Evolutionary conservation across 345 rosid genomes (phyloP).

Genomic region (Ceriops tagal): DNA sequence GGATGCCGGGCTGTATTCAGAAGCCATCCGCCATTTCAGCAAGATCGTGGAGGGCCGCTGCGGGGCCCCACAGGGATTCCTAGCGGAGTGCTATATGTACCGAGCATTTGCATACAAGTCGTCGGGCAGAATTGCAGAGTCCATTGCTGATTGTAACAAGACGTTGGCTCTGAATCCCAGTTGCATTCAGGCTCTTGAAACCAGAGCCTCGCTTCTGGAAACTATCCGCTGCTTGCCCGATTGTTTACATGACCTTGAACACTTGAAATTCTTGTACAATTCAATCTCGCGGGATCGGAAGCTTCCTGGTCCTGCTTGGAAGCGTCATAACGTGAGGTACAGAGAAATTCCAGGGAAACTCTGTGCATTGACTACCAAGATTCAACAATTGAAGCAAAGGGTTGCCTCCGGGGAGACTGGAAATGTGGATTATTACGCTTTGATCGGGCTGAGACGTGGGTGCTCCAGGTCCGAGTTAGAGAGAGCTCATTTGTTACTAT

Average conservation of each 20-base stretch:
- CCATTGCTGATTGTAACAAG: slow-evolving; percentile 87
- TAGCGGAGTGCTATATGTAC: slow-evolving; percentile 83
- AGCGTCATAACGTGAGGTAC: slow-evolving; percentile 75
- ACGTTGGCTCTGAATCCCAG: slow-evolving; percentile 81
- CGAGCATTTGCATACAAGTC: slow-evolving; percentile 74
- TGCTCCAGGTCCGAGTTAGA: slow-evolving; percentile 87
- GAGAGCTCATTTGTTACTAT: slow-evolving; percentile 73
- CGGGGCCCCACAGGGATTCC: slow-evolving; percentile 83
- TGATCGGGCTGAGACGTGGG: slow-evolving; percentile 82
- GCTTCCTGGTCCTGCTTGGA: slow-evolving; percentile 97
- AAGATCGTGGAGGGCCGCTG: slow-evolving; percentile 88
- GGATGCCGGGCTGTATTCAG: slow-evolving; percentile 69
- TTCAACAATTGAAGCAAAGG: slow-evolving; percentile 59
- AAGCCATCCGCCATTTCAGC: slow-evolving; percentile 88
- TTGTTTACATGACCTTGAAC: slow-evolving; percentile 88
- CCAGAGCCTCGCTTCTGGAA: slow-evolving; percentile 76
- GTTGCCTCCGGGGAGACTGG: slow-evolving; percentile 77
- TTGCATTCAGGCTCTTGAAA: slow-evolving; percentile 83
- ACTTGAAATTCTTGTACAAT: slow-evolving; percentile 80
- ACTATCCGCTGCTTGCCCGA: slow-evolving; percentile 82
- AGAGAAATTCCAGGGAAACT: slow-evolving; percentile 82
- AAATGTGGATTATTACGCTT: slow-evolving; percentile 72
- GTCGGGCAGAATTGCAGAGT: slow-evolving; percentile 72
- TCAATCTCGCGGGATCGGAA: slow-evolving; percentile 78
- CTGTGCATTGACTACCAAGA: slow-evolving; percentile 59